Base-by-base conservation (phyloP, 306 rosid species). In the Begonia masoniana region DNA sequence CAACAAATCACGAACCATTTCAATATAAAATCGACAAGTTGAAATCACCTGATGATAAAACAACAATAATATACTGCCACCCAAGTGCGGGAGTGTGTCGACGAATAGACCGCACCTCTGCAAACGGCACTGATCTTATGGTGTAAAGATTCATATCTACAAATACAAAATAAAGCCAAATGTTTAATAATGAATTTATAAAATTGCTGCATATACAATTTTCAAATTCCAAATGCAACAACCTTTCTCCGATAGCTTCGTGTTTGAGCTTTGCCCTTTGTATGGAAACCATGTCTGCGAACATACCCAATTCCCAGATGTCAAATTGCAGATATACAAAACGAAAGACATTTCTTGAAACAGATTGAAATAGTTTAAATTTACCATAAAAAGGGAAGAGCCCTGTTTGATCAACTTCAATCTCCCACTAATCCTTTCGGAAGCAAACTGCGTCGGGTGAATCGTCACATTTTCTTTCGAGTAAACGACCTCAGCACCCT, bases 201-300 rank as follows among this genome's bases (percentile, higher is more conserved):
- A 31, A 31, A 6, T 26, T 31, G 9, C 39, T 4, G 39, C 39
- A 31, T 31, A 60, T 57, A 10, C 52, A 51, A 68, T 19, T 26
- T 60, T 39, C 47, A 61, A 31, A 62, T 16, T 51, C 51, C 59
- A 39, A 50, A 50, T 54, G 43, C 54, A 57, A 57, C 23, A 64
- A 92, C 99, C 96, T 83, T 69, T 81, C 62, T 86, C 99, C 47
- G 89, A 81, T 41, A 83, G 58, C 66, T 71, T 76, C 15, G 78
- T 81, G 45, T 77, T 89, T n/a, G 96, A 64, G 68, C 47, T 74
- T 50, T 77, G 79, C 47, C 80, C 84, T 57, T 78, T 79, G 75
- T 79, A 76, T 41, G 99, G 99, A 64, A 81, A 79, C 99, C 95
- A 92, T 54, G 96, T 79, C 99, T 92, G 57, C 62, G 69, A 60